These are phyloP conservation scores for Psilocybe tampanensis DNA, from an alignment of 768 basidiomycete species.

Conservation along the genomic window DNA sequence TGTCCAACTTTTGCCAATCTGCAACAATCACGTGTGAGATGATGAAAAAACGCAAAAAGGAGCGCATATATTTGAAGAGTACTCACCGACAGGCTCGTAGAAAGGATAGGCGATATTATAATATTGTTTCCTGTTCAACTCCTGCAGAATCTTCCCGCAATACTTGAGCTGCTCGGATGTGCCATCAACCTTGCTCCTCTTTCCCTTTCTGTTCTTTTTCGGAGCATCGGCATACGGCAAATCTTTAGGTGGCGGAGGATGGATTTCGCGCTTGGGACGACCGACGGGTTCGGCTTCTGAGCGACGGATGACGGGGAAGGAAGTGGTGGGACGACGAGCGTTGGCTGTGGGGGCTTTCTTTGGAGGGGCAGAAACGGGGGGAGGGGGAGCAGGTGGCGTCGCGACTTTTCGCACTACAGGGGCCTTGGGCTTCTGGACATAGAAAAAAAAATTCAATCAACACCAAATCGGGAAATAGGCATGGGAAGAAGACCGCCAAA, in stretches of 20 bases:
- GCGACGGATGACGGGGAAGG: slow-evolving; percentile 82
- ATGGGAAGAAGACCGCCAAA: neutral
- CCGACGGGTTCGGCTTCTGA: slow-evolving; percentile 63
- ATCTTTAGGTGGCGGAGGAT: slow-evolving; percentile 93
- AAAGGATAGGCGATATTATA: slow-evolving; percentile 77
- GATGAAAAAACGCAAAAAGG: slow-evolving; percentile 5
- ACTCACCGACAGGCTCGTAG: slow-evolving; percentile 91
- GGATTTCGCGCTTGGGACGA: slow-evolving; percentile 98
- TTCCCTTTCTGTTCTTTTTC: slow-evolving; percentile 66
- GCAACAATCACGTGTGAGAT: slow-evolving; percentile 8
- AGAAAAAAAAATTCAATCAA: slow-evolving; percentile 2
- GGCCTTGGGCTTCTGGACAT: slow-evolving; percentile 38
- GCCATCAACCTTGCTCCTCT: slow-evolving; percentile 63
- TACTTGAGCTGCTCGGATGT: slow-evolving; percentile 84
- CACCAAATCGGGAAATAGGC: slow-evolving; percentile 8
- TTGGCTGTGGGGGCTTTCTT: slow-evolving; percentile 41
- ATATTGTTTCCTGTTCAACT: slow-evolving; percentile 81
- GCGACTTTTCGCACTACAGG: slow-evolving; percentile 46
- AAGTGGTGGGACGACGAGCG: slow-evolving; percentile 76
- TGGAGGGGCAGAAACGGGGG: slow-evolving; percentile 37
- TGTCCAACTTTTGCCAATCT: slow-evolving; percentile 80
- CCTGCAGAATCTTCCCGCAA: slow-evolving; percentile 73
- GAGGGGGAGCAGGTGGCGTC: slow-evolving; percentile 46
- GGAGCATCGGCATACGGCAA: slow-evolving; percentile 79
- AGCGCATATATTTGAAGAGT: slow-evolving; percentile 3